phyloP scores from a whole-genome alignment of 2,329 filamentous ascomycete genomes.

The Mariannaea sp. region DNA sequence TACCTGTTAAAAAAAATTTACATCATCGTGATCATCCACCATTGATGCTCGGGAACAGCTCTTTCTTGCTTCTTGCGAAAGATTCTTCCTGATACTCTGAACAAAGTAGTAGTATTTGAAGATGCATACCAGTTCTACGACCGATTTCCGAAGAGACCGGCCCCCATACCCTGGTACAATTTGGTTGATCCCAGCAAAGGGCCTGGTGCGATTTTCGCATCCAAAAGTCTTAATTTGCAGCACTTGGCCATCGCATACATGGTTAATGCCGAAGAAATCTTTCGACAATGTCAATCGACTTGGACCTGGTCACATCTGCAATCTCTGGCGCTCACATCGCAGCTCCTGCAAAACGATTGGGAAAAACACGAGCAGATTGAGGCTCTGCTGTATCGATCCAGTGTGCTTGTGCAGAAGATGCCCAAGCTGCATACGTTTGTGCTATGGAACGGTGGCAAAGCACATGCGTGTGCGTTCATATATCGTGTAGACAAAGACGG shows the following conservation, averaged over 20 bases:
- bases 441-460: constrained; percentile 42
- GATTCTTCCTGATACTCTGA: constrained; percentile 33
- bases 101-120: constrained; percentile 36
- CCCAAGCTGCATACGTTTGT: constrained; percentile 40
- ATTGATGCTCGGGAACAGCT: constrained; percentile 18
- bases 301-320: constrained; percentile 39
- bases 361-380: constrained; percentile 25
- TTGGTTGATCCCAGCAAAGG: constrained; percentile 11
- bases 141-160: constrained; percentile 5
- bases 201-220: constrained; percentile 31
- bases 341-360: constrained; percentile 28
- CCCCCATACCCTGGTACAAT: constrained; percentile 5
- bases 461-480: constrained; percentile 42
- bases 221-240: constrained; percentile 35
- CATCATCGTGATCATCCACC: neutral
- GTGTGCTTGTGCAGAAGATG: constrained; percentile 36
- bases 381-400: constrained; percentile 33
- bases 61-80: constrained; percentile 2
- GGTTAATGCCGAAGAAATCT: constrained; percentile 38
- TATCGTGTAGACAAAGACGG: constrained; percentile 31
- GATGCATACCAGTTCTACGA: constrained; percentile 34
- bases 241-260: constrained; percentile 40
- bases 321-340: constrained; percentile 43
- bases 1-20: neutral
- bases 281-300: constrained; percentile 28